A percentile compares a stretch with the other conserved stretches of the same genome.
These are phyloP conservation scores for Aureobasidium vineae DNA, from an alignment of 2,329 filamentous ascomycete genomes.

Conservation along the genomic window DNA sequence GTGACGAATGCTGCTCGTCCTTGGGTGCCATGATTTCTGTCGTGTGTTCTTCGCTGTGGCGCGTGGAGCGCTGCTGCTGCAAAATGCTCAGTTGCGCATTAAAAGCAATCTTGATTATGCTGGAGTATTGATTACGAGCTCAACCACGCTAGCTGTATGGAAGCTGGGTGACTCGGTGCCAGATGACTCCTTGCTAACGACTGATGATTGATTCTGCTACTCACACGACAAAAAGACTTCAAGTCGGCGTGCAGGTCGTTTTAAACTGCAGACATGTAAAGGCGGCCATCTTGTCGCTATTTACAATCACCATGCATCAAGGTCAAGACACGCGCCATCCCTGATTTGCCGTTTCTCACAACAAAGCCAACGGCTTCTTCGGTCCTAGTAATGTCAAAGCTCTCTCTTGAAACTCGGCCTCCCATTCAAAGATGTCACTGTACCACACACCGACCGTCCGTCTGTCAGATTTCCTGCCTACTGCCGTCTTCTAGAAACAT, in stretches of 20 bases:
- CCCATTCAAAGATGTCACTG: conserved; percentile 4
- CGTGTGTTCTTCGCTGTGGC: not conserved
- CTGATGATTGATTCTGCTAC: not conserved
- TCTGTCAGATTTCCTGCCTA: not conserved
- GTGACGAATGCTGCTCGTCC: conserved; percentile 15
- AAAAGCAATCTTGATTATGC: conserved; percentile 13
- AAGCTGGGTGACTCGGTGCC: conserved; percentile 8
- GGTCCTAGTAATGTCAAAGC: conserved; percentile 23
- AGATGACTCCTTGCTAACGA: conserved; percentile 7
- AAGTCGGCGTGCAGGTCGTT: not conserved
- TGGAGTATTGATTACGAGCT: conserved; percentile 11
- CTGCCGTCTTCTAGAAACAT: not conserved
- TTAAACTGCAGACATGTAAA: not conserved
- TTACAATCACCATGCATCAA: conserved; percentile 9
- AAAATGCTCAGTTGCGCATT: conserved; percentile 5
- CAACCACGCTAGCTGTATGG: conserved; percentile 21
- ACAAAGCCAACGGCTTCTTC: conserved; percentile 19
- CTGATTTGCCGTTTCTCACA: conserved; percentile 23
- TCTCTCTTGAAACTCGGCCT: conserved; percentile 19
- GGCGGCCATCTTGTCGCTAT: conserved; percentile 11
- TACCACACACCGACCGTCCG: not conserved
- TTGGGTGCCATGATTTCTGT: conserved; percentile 9
- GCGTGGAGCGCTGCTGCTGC: conserved; percentile 16
- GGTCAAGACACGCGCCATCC: conserved; percentile 22
- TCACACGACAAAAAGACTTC: conserved; percentile 5